Percentiles rank a stretch among this genome's conserved stretches.
phyloP scores from a whole-genome alignment of 2,329 filamentous ascomycete species.

The Hortaea werneckii region DNA sequence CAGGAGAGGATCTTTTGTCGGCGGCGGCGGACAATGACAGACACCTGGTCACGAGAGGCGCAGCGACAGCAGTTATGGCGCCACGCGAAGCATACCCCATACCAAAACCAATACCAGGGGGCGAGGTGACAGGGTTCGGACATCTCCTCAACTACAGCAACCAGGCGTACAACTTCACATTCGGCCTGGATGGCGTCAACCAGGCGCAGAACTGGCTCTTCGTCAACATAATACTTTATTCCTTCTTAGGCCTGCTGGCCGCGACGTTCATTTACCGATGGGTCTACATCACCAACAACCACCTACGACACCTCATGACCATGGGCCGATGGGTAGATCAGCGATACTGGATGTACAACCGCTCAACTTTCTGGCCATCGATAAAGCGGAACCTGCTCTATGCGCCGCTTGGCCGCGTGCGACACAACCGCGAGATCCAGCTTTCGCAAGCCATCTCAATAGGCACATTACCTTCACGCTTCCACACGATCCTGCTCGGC shows the following conservation, averaged over 20 bases:
- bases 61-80: constrained; percentile 1
- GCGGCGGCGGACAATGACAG: neutral
- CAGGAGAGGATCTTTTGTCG: neutral
- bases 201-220: constrained; percentile 39
- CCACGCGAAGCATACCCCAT: constrained; percentile 1
- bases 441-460: constrained; percentile 58
- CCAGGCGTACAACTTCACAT: constrained; percentile 18
- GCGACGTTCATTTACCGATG: constrained; percentile 33
- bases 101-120: constrained; percentile 1
- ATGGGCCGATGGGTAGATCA: constrained; percentile 33
- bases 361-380: constrained; percentile 42
- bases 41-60: neutral
- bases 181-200: constrained; percentile 39
- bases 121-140: constrained; percentile 6
- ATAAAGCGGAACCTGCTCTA: constrained; percentile 56
- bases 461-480: constrained; percentile 68
- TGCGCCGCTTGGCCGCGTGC: constrained; percentile 61
- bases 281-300: constrained; percentile 31
- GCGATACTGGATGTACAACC: constrained; percentile 38
- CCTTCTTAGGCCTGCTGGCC: constrained; percentile 27
- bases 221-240: constrained; percentile 31
- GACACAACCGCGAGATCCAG: constrained; percentile 67
- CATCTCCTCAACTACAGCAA: constrained; percentile 4
- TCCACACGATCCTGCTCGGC: constrained; percentile 60
- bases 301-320: constrained; percentile 36